phyloP scores from a whole-genome alignment of 225 moss, liverwort and hornwort species.

The Physcomitrium patens region DNA sequence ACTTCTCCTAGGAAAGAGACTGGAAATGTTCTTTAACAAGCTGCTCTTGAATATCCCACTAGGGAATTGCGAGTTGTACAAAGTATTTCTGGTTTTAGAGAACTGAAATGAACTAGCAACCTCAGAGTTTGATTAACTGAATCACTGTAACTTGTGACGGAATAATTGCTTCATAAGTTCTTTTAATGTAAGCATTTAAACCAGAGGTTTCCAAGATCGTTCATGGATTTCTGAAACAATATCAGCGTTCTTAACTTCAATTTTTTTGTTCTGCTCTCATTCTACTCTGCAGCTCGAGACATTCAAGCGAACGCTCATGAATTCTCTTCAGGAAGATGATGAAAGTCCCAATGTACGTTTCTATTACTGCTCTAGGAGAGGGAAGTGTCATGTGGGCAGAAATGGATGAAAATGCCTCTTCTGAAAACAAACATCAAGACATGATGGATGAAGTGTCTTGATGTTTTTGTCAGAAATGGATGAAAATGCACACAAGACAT shows the following conservation, averaged over 20 bases:
- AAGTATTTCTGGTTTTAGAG: neutral
- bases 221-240: neutral
- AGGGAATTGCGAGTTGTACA: neutral
- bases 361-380: neutral
- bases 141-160: neutral
- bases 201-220: neutral
- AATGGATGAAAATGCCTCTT: neutral
- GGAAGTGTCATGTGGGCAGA: neutral
- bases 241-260: neutral
- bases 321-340: conserved; percentile 85
- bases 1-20: neutral
- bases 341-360: conserved; percentile 49
- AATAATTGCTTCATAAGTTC: neutral
- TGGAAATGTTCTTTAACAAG: neutral
- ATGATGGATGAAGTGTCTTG: no score
- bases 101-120: neutral
- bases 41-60: neutral
- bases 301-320: conserved; percentile 87
- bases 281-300: conserved; percentile 64
- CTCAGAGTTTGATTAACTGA: neutral
- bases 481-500: neutral
- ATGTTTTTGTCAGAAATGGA: conserved; percentile 17
- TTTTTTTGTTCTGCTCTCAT: neutral
- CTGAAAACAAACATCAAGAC: no score
- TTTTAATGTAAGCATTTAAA: neutral